Percentiles rank a stretch among this genome's conserved stretches.
Evolutionary conservation across 371 early-diverging fungal genomes (phyloP).

Genomic region (Catenaria anguillulae): DNA sequence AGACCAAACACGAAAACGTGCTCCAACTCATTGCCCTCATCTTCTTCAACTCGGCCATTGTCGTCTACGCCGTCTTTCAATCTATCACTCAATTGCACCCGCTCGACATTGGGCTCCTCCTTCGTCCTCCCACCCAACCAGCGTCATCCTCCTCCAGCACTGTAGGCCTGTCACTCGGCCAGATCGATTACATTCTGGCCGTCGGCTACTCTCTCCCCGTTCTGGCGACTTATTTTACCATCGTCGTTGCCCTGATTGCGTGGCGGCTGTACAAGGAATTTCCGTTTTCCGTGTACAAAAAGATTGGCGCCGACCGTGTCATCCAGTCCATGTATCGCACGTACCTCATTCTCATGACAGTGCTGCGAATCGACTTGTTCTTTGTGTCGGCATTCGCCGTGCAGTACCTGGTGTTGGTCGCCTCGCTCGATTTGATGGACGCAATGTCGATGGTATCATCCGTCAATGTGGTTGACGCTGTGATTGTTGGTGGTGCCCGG

Average conservation of each 20-base stretch:
- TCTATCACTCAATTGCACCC: conserved; percentile 14
- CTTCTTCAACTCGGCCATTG: conserved; percentile 57
- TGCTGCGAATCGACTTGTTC: conserved; percentile 76
- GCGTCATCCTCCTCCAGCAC: too few relatives aligned
- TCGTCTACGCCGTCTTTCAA: conserved; percentile 63
- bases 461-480: too few relatives aligned
- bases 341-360: conserved; percentile 72
- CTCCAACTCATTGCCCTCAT: conserved; percentile 74
- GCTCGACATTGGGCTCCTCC: conserved; percentile 1
- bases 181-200: too few relatives aligned
- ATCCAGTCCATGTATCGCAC: conserved; percentile 70
- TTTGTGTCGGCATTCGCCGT: conserved; percentile 72
- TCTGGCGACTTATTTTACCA: conserved; percentile 22
- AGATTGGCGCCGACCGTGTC: conserved; percentile 76
- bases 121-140: too few relatives aligned
- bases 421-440: too few relatives aligned
- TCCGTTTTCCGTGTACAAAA: conserved; percentile 88
- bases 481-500: too few relatives aligned
- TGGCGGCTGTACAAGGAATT: conserved; percentile 63
- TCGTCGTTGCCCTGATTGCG: conserved; percentile 23
- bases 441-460: too few relatives aligned
- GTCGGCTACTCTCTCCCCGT: conserved; percentile 25
- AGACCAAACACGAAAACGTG: conserved; percentile 67
- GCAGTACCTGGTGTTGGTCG: conserved; percentile 70
- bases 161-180: too few relatives aligned